Evolutionary conservation across 768 basidiomycete genomes (phyloP), one percentile per base, ranked within the genome.

Genomic region (Ramaria rubella): DNA sequence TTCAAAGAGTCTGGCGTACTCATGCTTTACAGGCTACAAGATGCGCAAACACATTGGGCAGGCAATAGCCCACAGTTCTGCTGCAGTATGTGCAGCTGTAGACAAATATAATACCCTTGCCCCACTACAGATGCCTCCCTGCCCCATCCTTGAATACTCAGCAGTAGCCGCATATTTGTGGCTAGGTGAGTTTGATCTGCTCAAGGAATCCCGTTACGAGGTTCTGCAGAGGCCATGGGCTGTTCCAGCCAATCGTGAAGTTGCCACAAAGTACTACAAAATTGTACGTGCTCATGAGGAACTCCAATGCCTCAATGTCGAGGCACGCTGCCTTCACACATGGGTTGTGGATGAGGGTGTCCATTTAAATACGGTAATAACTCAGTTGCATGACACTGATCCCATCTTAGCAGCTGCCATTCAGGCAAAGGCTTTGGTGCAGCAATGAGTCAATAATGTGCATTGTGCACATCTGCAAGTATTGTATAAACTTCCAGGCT

Each of bases 11-110:
- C n/a, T n/a, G n/a, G n/a, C n/a, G n/a, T n/a, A n/a, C n/a, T n/a
- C n/a, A n/a, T n/a, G n/a, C n/a, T 49, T 46, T 23, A 4, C 40
- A 75, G 74, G 69, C 0, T 75, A 74, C 55, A 69, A 68, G 38
- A 60, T 72, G 55, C 64, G 66, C 1, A 62, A 65, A 12, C 62
- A 70, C 49, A 72, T 75, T 19, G 67, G 65, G 0, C 69, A 73
- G 55, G 68, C 69, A 1, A 57, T 73, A 1, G 62, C 68, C 49
- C 51, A 49, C 7, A 59, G 68, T 5, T 67, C 68, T 2, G 58
- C 63, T 26, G 69, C 74, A 3, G 71, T 75, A 31, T 58, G 52
- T 29, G 64, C 49, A 19, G 70, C 72, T 0, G 60, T 74, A 1
- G 55, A 65, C 1, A 51, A 52, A 30, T 75, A 73, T 60, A 75